A percentile compares a stretch with the other conserved stretches of the same genome.
Conservation (phyloP, 2,329 filamentous ascomycete species). For the Alternaria triticimaculans region DNA sequence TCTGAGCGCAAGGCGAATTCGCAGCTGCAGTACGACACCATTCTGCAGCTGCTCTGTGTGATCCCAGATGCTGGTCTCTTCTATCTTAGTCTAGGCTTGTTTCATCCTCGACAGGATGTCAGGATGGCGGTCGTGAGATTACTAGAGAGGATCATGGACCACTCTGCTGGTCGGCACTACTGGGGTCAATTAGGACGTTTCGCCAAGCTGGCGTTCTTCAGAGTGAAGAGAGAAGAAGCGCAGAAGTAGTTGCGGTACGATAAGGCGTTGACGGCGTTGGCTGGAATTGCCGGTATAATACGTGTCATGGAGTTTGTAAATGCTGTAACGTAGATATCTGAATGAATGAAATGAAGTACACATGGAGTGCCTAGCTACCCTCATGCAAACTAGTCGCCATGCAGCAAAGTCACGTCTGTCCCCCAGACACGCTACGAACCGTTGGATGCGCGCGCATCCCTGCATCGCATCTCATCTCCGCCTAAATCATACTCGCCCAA, state of each 20-base stretch:
- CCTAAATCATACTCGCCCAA: slow-evolving; percentile 16
- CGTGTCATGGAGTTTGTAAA: neutral
- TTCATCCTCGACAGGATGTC: slow-evolving; percentile 85
- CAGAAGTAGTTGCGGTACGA: slow-evolving; percentile 1
- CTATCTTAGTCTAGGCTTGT: slow-evolving; percentile 87
- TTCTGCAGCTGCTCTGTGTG: slow-evolving; percentile 72
- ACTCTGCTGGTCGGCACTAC: slow-evolving; percentile 92
- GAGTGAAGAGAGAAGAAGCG: slow-evolving; percentile 71
- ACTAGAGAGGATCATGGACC: slow-evolving; percentile 79
- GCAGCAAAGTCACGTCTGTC: neutral
- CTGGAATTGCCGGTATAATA: neutral
- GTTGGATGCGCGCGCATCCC: slow-evolving; percentile 14
- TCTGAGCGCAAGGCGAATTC: slow-evolving; percentile 29
- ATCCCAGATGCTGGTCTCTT: slow-evolving; percentile 89
- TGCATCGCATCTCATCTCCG: slow-evolving; percentile 15
- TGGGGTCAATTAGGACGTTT: slow-evolving; percentile 88
- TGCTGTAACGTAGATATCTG: neutral
- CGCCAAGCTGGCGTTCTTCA: slow-evolving; percentile 82
- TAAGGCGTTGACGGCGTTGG: neutral
- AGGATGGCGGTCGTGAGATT: slow-evolving; percentile 78
- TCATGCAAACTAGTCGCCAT: neutral
- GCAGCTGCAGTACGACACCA: slow-evolving; percentile 48
- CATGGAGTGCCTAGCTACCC: neutral
- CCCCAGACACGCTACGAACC: neutral
- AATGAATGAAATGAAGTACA: neutral